A percentile compares a stretch with the other conserved stretches of the same genome.
phyloP scores from a whole-genome alignment of 2,329 filamentous ascomycete genomes.

The Claviceps pazoutovae region DNA sequence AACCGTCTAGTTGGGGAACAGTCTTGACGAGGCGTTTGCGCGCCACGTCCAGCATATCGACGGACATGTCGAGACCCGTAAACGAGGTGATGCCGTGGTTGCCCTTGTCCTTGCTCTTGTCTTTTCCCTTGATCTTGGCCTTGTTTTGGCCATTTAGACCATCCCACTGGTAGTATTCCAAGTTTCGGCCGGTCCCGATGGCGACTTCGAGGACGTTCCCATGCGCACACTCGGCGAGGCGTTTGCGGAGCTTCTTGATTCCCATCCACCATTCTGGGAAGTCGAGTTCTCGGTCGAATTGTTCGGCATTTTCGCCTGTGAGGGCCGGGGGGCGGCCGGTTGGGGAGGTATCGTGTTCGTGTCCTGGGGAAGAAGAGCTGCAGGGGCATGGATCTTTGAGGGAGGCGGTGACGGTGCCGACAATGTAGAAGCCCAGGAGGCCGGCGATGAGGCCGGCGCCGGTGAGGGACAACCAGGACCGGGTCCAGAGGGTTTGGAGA shows the following conservation, averaged over 20 bases:
- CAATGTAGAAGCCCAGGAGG: constrained; percentile 33
- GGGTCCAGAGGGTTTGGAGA: constrained; percentile 22
- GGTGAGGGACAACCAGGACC: constrained; percentile 29
- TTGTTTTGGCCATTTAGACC: constrained; percentile 15
- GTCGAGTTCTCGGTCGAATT: constrained; percentile 46
- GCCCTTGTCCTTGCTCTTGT: no score
- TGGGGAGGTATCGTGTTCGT: constrained; percentile 22
- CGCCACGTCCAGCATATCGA: constrained; percentile 45
- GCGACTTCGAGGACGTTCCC: constrained; percentile 50
- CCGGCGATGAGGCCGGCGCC: constrained; percentile 31
- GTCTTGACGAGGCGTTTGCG: constrained; percentile 34
- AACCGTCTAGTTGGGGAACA: constrained; percentile 24
- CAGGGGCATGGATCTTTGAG: constrained; percentile 13
- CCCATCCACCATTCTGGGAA: constrained; percentile 43
- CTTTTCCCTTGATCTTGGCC: not conserved
- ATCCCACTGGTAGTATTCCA: constrained; percentile 45
- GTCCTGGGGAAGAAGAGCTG: constrained; percentile 6
- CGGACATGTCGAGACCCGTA: constrained; percentile 48
- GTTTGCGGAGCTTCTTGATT: constrained; percentile 34
- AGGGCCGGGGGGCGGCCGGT: constrained; percentile 36
- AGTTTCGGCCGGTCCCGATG: constrained; percentile 48
- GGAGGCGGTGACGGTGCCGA: constrained; percentile 24
- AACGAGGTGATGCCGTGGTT: constrained; percentile 33
- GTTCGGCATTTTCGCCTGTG: constrained; percentile 31
- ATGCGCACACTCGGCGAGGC: constrained; percentile 31